Conservation (phyloP, 73 alveolate genomes). For the Paraurostyla sp. region DNA sequence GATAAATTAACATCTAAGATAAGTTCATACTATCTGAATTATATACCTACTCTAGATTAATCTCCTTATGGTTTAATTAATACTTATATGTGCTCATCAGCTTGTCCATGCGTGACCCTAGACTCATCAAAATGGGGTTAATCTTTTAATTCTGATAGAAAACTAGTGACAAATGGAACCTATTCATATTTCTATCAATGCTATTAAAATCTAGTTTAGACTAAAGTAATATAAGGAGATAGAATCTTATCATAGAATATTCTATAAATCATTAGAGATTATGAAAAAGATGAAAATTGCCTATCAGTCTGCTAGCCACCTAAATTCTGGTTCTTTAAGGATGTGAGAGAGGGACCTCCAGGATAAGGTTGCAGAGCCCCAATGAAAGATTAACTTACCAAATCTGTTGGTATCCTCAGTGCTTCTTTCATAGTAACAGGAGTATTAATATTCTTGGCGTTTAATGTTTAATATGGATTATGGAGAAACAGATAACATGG, state of each 20-base stretch:
- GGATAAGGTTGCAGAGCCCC: background rate
- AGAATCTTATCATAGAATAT: background rate
- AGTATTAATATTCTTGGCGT: background rate
- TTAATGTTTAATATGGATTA: slow-evolving; percentile 18
- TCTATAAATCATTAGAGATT: background rate
- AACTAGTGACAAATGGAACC: background rate
- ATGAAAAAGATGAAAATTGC: background rate
- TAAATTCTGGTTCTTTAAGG: background rate
- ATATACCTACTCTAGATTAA: background rate
- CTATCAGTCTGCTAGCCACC: background rate
- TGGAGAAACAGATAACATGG: background rate
- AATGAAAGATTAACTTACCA: background rate
- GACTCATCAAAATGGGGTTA: background rate
- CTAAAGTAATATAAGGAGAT: background rate
- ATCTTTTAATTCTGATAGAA: background rate
- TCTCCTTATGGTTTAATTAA: background rate
- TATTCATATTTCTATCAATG: background rate
- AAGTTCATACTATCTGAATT: background rate
- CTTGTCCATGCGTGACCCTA: slow-evolving; percentile 3
- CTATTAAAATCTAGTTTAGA: background rate
- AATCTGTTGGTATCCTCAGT: background rate
- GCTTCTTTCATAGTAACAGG: background rate
- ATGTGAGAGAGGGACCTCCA: background rate
- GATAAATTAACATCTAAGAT: background rate
- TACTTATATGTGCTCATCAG: background rate